These are phyloP conservation scores for Suillus lakei DNA, from an alignment of 768 basidiomycete species.

Conservation along the genomic window DNA sequence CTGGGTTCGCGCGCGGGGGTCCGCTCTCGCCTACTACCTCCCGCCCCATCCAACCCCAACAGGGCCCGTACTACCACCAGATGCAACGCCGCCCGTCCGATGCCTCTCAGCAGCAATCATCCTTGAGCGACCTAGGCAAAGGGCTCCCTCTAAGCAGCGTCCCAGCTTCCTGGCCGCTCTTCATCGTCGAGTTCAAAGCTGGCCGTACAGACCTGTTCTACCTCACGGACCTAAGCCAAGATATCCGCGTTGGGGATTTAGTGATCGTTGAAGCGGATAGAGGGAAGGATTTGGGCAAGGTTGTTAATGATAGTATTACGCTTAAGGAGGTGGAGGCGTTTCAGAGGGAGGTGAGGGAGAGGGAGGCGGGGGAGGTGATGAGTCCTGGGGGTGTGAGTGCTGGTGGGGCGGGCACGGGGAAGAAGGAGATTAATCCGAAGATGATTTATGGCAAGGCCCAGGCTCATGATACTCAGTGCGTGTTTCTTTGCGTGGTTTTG, in stretches of 20 bases:
- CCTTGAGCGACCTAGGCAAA: constrained; percentile 72
- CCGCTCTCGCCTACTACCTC: constrained; percentile 58
- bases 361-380: constrained; percentile 44
- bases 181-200: constrained; percentile 97
- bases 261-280: constrained; percentile 98
- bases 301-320: constrained; percentile 90
- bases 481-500: constrained; percentile 23
- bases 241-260: constrained; percentile 83
- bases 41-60: constrained; percentile 34
- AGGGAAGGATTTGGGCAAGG: constrained; percentile 90
- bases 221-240: constrained; percentile 66
- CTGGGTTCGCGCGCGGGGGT: constrained; percentile 43
- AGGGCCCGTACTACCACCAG: constrained; percentile 34
- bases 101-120: constrained; percentile 27
- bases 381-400: constrained; percentile 51
- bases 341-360: constrained; percentile 79
- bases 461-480: constrained; percentile 80
- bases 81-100: constrained; percentile 47
- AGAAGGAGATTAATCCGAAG: constrained; percentile 97
- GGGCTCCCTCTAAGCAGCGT: constrained; percentile 88
- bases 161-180: constrained; percentile 85
- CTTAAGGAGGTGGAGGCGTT: constrained; percentile 89
- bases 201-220: constrained; percentile 96
- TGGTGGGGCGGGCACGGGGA: constrained; percentile 42
- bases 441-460: constrained; percentile 92